These are phyloP conservation scores for Diaporthe vexans DNA, from an alignment of 2,329 filamentous ascomycete genomes.

Conservation along the genomic window DNA sequence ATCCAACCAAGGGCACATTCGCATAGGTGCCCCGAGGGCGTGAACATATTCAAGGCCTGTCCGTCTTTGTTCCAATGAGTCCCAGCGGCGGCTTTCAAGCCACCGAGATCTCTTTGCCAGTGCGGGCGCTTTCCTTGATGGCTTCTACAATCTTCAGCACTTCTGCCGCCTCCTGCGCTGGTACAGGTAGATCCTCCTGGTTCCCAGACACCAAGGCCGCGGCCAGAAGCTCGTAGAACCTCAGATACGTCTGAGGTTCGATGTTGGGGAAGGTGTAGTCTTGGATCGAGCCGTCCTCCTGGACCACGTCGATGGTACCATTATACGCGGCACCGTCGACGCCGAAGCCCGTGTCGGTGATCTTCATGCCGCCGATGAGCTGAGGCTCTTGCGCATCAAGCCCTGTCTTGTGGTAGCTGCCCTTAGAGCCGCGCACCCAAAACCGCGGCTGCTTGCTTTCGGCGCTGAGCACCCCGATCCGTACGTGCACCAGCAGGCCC, in stretches of 20 bases:
- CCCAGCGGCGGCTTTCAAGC: not conserved
- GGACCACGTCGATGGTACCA: slow-evolving; percentile 70
- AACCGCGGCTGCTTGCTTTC: slow-evolving; percentile 80
- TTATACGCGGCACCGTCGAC: slow-evolving; percentile 70
- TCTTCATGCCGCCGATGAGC: slow-evolving; percentile 72
- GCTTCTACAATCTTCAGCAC: slow-evolving; percentile 68
- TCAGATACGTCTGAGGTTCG: slow-evolving; percentile 75
- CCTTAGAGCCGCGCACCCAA: slow-evolving; percentile 82
- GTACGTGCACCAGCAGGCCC: slow-evolving; percentile 76
- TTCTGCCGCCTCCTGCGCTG: slow-evolving; percentile 65
- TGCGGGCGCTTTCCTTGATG: slow-evolving; percentile 63
- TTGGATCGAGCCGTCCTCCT: slow-evolving; percentile 63
- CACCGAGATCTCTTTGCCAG: slow-evolving; percentile 58
- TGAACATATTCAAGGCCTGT: not conserved
- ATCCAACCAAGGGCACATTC: not conserved
- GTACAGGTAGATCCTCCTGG: slow-evolving; percentile 66
- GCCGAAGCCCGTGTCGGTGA: slow-evolving; percentile 73
- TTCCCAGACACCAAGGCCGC: slow-evolving; percentile 62
- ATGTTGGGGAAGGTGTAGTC: slow-evolving; percentile 69
- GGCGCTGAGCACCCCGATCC: slow-evolving; percentile 77
- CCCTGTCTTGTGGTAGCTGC: slow-evolving; percentile 79
- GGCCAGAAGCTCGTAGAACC: slow-evolving; percentile 73
- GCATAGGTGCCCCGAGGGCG: not conserved
- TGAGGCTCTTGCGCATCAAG: slow-evolving; percentile 84
- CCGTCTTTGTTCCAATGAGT: no score